These are phyloP conservation scores for Chlamydomonas sp. DNA, from an alignment of 139 green algal species.

Conservation along the genomic window DNA sequence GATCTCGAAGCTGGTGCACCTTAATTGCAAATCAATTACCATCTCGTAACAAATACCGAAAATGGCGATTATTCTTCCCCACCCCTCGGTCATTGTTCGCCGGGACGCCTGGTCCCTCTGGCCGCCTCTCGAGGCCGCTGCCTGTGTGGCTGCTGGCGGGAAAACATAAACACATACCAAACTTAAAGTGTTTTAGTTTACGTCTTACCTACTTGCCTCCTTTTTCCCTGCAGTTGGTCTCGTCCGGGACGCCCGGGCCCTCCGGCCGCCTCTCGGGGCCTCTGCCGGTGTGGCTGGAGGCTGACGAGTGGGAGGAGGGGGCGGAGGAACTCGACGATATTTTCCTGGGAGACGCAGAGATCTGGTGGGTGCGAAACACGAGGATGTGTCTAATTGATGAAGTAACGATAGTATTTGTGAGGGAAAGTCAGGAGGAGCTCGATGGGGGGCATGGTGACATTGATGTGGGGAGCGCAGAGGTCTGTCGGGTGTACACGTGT, in stretches of 20 bases:
- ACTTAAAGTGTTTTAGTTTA: too few relatives aligned
- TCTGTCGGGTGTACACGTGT: too few relatives aligned
- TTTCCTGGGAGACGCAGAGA: constrained; percentile 87
- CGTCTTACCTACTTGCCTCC: background rate
- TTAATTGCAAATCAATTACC: too few relatives aligned
- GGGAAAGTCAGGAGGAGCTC: background rate
- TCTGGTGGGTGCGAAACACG: constrained; percentile 66
- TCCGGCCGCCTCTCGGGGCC: constrained; percentile 57
- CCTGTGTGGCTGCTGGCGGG: too few relatives aligned
- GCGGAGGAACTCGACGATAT: constrained; percentile 86
- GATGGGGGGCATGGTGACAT: too few relatives aligned
- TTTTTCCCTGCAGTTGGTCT: constrained; percentile 53
- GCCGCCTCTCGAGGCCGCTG: too few relatives aligned
- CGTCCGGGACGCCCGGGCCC: background rate
- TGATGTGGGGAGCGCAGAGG: too few relatives aligned
- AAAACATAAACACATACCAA: background rate
- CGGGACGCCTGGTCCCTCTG: too few relatives aligned
- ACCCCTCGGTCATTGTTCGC: too few relatives aligned
- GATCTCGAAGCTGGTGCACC: too few relatives aligned
- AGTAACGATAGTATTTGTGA: background rate
- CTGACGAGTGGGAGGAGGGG: constrained; percentile 75
- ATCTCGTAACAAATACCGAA: too few relatives aligned
- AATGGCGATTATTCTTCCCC: too few relatives aligned
- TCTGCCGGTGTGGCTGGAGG: constrained; percentile 79
- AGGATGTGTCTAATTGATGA: background rate